Percentiles rank a stretch among this genome's conserved stretches.
These are phyloP conservation scores for Stephania yunnanensis DNA, from an alignment of 164 flowering plant genomes.

Conservation along the genomic window DNA sequence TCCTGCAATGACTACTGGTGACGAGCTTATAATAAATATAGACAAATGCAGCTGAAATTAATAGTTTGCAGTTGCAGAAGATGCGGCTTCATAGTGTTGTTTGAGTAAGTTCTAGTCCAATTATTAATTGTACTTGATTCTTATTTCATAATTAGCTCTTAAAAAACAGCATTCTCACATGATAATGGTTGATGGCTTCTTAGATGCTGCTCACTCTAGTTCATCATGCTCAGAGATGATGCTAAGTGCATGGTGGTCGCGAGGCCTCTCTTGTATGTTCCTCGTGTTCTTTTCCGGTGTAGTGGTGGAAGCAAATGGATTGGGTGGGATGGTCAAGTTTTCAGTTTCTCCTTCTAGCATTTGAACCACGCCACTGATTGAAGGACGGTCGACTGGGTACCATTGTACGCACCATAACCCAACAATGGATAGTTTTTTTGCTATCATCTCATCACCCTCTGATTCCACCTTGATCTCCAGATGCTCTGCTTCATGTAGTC, in stretches of 20 bases:
- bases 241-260: background rate
- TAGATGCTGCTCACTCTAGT: background rate
- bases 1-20: conserved; percentile 60
- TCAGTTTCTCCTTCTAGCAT: background rate
- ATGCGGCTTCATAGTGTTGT: no score
- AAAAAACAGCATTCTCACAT: no score
- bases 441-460: background rate
- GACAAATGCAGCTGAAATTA: no score
- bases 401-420: no score
- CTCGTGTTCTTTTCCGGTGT: background rate
- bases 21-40: background rate
- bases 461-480: background rate
- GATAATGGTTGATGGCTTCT: no score
- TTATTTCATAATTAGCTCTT: no score
- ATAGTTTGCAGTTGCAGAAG: no score
- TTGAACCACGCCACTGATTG: no score
- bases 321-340: background rate
- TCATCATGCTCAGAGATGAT: background rate
- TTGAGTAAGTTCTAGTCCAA: no score
- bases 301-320: conserved; percentile 4
- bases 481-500: background rate
- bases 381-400: no score
- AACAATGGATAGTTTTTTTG: no score
- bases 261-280: background rate
- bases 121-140: no score